Conservation (phyloP, 768 basidiomycete genomes). For the Tricholoma sp. region DNA sequence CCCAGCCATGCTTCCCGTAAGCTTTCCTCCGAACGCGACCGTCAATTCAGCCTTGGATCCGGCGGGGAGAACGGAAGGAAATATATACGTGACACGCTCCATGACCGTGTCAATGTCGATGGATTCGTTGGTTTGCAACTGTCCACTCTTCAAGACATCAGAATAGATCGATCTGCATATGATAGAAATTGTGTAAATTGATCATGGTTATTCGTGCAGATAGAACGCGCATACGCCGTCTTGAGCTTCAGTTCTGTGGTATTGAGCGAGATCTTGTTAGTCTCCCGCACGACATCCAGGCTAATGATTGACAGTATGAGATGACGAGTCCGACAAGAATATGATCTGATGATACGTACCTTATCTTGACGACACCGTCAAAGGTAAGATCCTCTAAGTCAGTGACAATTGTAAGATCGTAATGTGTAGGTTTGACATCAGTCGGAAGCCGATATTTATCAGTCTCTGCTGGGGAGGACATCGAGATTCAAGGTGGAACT, state of each 20-base stretch:
- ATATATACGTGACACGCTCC: slow-evolving; percentile 65
- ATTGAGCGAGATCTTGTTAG: slow-evolving; percentile 63
- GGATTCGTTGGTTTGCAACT: slow-evolving; percentile 37
- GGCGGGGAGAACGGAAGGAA: slow-evolving; percentile 56
- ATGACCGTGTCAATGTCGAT: slow-evolving; percentile 46
- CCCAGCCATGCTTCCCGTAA: slow-evolving; percentile 73
- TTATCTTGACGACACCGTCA: slow-evolving; percentile 69
- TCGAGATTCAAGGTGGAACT: neutral
- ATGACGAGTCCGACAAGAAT: neutral
- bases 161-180: slow-evolving; percentile 43
- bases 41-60: slow-evolving; percentile 68
- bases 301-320: slow-evolving; percentile 26
- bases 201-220: neutral
- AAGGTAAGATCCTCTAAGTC: slow-evolving; percentile 75
- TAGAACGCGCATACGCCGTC: slow-evolving; percentile 33
- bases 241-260: slow-evolving; percentile 53
- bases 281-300: slow-evolving; percentile 58
- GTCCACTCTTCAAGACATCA: slow-evolving; percentile 45
- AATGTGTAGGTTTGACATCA: slow-evolving; percentile 66
- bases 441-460: slow-evolving; percentile 60
- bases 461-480: slow-evolving; percentile 5
- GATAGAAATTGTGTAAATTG: neutral
- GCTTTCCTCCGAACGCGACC: slow-evolving; percentile 59
- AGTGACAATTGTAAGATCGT: slow-evolving; percentile 74
- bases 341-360: slow-evolving; percentile 34